A percentile compares a stretch with the other conserved stretches of the same genome.
Conservation (phyloP, 2,329 filamentous ascomycete genomes). For the Aspergillus sp. region DNA sequence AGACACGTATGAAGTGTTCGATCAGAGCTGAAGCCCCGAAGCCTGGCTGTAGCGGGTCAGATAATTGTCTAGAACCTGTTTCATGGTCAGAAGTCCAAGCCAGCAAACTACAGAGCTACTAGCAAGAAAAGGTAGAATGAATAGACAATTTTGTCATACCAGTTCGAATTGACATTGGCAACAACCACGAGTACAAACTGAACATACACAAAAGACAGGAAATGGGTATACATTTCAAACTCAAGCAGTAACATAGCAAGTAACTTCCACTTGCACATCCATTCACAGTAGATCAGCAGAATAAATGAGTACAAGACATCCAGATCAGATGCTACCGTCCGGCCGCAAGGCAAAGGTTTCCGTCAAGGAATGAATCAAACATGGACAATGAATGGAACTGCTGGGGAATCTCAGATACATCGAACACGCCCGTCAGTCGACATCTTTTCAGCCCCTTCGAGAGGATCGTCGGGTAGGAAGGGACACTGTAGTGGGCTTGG, state of each 20-base stretch:
- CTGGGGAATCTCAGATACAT: neutral
- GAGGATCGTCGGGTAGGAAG: constrained; percentile 19
- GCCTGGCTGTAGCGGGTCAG: too few species aligned
- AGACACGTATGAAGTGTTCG: too few species aligned
- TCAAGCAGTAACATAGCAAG: neutral
- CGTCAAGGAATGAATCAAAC: constrained; percentile 6
- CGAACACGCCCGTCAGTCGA: neutral
- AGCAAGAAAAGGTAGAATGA: too few species aligned
- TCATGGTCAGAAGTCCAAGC: too few species aligned
- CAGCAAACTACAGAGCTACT: too few species aligned
- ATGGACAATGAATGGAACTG: neutral
- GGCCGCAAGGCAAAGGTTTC: neutral
- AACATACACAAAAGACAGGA: neutral
- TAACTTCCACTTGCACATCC: neutral
- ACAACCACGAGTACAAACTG: too few species aligned
- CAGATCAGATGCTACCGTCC: neutral
- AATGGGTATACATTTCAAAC: constrained; percentile 13
- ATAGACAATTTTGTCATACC: too few species aligned
- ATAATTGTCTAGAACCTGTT: too few species aligned
- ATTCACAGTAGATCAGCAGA: neutral
- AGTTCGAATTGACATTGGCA: too few species aligned
- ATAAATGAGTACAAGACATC: neutral
- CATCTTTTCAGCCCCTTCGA: constrained; percentile 12
- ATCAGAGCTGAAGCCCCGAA: too few species aligned
- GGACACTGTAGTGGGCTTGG: constrained; percentile 9